These are phyloP conservation scores for Pyrenula massariospora DNA, from an alignment of 495 filamentous ascomycete species.

Conservation along the genomic window DNA sequence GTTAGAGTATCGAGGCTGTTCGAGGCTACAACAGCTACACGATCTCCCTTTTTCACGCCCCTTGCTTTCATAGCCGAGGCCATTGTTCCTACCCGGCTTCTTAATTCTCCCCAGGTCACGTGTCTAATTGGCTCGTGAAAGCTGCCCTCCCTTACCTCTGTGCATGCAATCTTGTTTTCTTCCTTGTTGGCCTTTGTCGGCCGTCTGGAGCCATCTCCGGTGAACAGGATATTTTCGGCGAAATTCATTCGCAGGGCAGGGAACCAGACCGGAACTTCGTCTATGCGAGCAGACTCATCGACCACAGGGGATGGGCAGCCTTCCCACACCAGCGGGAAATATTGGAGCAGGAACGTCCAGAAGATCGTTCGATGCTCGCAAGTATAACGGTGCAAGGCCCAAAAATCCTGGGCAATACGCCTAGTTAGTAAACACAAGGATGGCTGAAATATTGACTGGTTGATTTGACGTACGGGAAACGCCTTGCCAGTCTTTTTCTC, in stretches of 20 bases:
- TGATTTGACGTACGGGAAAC: conserved; percentile 10
- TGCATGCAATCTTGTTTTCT: conserved; percentile 53
- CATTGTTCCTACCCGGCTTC: conserved; percentile 40
- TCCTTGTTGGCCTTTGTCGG: conserved; percentile 37
- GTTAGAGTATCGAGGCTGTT: conserved; percentile 64
- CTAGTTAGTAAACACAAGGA: conserved; percentile 10
- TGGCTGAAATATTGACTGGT: conserved; percentile 4
- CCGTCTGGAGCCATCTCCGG: conserved; percentile 1
- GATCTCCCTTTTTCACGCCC: conserved; percentile 57
- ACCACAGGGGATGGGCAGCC: conserved; percentile 48
- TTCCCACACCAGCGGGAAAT: conserved; percentile 42
- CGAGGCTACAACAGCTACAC: conserved; percentile 56
- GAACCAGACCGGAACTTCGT: conserved; percentile 51
- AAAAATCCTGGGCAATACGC: conserved; percentile 24
- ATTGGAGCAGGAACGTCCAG: conserved; percentile 52
- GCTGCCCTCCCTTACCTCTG: conserved; percentile 61
- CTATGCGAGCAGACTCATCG: conserved; percentile 55
- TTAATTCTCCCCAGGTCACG: conserved; percentile 52
- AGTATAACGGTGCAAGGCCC: conserved; percentile 55
- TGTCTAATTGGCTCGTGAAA: conserved; percentile 32
- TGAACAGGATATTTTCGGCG: conserved; percentile 63
- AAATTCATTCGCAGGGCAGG: conserved; percentile 61
- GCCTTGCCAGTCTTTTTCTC: conserved; percentile 9
- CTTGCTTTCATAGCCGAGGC: conserved; percentile 48
- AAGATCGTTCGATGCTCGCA: conserved; percentile 49